Conservation (phyloP, 2,329 filamentous ascomycete species). For the Apiospora marii region DNA sequence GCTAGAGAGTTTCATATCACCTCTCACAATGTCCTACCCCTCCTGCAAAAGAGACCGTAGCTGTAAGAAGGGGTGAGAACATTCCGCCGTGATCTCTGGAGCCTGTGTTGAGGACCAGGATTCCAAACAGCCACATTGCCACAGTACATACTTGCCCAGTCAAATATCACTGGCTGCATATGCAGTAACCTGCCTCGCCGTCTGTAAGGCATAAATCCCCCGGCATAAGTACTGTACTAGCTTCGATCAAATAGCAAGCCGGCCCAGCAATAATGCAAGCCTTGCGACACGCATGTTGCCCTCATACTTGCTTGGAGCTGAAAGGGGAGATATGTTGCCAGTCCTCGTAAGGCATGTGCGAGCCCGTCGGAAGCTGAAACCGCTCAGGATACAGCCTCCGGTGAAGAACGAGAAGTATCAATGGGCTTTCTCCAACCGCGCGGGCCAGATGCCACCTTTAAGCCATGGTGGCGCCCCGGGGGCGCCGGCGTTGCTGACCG, state of each 20-base stretch:
- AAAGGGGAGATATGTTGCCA: background rate
- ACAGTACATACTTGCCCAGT: background rate
- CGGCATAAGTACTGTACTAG: background rate
- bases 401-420: background rate
- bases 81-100: too few relatives aligned
- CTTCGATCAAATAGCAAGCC: background rate
- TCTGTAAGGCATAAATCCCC: background rate
- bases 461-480: background rate
- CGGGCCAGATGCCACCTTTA: background rate
- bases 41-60: background rate
- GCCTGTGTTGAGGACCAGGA: background rate
- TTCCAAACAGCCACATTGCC: background rate
- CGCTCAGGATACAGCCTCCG: background rate
- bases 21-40: background rate
- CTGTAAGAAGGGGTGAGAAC: background rate
- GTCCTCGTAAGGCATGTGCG: background rate
- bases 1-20: background rate
- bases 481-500: conserved; percentile 6
- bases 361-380: background rate
- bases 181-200: background rate
- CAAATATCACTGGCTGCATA: background rate
- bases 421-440: background rate
- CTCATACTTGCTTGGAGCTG: too few relatives aligned
- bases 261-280: background rate
- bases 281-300: too few relatives aligned